Evolutionary conservation across 2,329 filamentous ascomycete genomes (phyloP).

Genomic region (Reticulascus tulasneorum): DNA sequence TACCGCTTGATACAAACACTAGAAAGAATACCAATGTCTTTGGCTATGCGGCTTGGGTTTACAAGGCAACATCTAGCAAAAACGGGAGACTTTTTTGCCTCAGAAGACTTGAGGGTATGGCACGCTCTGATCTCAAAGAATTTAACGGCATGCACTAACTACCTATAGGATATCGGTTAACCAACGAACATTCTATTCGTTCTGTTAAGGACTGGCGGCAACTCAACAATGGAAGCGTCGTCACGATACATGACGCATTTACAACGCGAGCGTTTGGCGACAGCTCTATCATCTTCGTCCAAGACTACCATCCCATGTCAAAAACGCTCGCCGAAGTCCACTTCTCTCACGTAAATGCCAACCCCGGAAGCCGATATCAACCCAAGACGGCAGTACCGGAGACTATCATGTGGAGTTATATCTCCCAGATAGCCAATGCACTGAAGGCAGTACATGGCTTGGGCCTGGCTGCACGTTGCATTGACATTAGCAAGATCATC

Average conservation of each 20-base stretch:
- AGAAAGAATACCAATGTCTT: constrained; percentile 77
- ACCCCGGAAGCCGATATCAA: constrained; percentile 40
- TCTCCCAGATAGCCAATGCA: constrained; percentile 85
- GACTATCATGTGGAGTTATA: constrained; percentile 81
- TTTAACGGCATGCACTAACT: constrained; percentile 12
- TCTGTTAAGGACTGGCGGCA: constrained; percentile 87
- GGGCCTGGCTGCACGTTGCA: constrained; percentile 78
- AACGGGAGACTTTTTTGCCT: constrained; percentile 87
- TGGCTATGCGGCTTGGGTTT: constrained; percentile 88
- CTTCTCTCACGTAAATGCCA: constrained; percentile 39
- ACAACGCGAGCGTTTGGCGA: constrained; percentile 91
- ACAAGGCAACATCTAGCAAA: constrained; percentile 87
- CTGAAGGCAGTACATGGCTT: constrained; percentile 79
- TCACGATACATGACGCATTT: constrained; percentile 86
- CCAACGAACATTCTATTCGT: constrained; percentile 83
- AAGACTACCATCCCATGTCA: constrained; percentile 86
- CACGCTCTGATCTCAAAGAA: not conserved
- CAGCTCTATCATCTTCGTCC: constrained; percentile 89
- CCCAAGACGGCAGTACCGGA: constrained; percentile 57
- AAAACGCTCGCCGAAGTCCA: constrained; percentile 87
- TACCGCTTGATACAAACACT: constrained; percentile 78
- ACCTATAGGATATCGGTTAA: constrained; percentile 69
- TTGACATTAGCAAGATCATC: constrained; percentile 85
- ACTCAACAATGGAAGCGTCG: constrained; percentile 75
- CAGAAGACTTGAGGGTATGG: constrained; percentile 74